phyloP scores from a whole-genome alignment of 306 rosid species.

The cucumber (Cucumis sativus) region Cucumber_9930_V3 NC_026657.2:34745001-34745500 shows the following conservation, averaged over 20 bases:
- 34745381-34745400: slow-evolving; percentile 30
- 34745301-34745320: slow-evolving; percentile 69
- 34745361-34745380: slow-evolving; percentile 30
- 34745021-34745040: slow-evolving; percentile 69
- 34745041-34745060: slow-evolving; percentile 53
- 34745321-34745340: slow-evolving; percentile 56
- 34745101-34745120: slow-evolving; percentile 30
- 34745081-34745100: slow-evolving; percentile 60
- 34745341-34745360: slow-evolving; percentile 35
- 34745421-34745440: slow-evolving; percentile 38
- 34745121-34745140: slow-evolving; percentile 43
- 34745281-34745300: slow-evolving; percentile 69
- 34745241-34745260: slow-evolving; percentile 34
- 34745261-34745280: slow-evolving; percentile 51
- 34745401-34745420: slow-evolving; percentile 44
- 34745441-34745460: slow-evolving; percentile 46
- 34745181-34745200: slow-evolving; percentile 62
- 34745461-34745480: slow-evolving; percentile 63
- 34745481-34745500: slow-evolving; percentile 13
- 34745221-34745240: slow-evolving; percentile 52
- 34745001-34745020: slow-evolving; percentile 27
- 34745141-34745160: slow-evolving; percentile 55
- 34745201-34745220: slow-evolving; percentile 85
- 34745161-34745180: slow-evolving; percentile 66
- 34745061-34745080: slow-evolving; percentile 65